Evolutionary conservation across 2,329 filamentous ascomycete species (phyloP).

Genomic region (Grosmannia clavigera): DNA sequence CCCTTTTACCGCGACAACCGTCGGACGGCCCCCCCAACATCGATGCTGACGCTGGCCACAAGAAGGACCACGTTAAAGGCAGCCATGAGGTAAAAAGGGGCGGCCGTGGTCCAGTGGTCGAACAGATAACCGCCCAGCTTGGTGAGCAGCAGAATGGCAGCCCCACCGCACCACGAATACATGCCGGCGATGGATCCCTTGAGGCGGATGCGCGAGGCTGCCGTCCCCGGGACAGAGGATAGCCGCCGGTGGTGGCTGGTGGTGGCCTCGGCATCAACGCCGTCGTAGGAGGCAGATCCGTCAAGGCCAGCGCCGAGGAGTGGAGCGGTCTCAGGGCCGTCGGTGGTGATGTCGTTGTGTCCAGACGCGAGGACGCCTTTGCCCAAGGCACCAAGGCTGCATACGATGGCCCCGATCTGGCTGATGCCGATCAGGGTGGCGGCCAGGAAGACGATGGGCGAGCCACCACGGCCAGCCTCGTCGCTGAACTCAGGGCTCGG

Average conservation of each 20-base stretch:
- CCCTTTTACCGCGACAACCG: slow-evolving; percentile 5
- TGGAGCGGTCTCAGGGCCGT: slow-evolving; percentile 25
- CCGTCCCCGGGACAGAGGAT: slow-evolving; percentile 4
- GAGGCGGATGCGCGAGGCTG: slow-evolving; percentile 43
- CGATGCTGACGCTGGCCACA: slow-evolving; percentile 38
- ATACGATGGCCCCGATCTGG: slow-evolving; percentile 94
- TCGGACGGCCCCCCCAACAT: slow-evolving; percentile 25
- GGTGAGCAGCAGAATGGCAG: slow-evolving; percentile 79
- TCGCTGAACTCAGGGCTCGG: slow-evolving; percentile 61
- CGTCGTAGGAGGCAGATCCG: background rate
- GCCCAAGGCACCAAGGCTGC: slow-evolving; percentile 79
- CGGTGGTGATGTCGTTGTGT: slow-evolving; percentile 4
- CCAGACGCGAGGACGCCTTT: slow-evolving; percentile 57
- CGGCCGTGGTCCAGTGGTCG: slow-evolving; percentile 58
- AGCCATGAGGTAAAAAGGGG: slow-evolving; percentile 93
- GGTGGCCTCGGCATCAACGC: background rate
- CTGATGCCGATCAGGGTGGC: slow-evolving; percentile 77
- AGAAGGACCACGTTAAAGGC: slow-evolving; percentile 69
- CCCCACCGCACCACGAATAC: slow-evolving; percentile 83
- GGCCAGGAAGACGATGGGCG: slow-evolving; percentile 57
- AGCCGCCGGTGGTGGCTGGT: slow-evolving; percentile 1
- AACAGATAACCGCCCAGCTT: slow-evolving; percentile 84
- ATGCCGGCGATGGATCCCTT: slow-evolving; percentile 93
- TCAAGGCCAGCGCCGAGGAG: slow-evolving; percentile 17
- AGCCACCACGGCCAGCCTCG: slow-evolving; percentile 52